Evolutionary conservation across 2,329 filamentous ascomycete genomes (phyloP), one percentile per base, ranked within the genome.

Genomic region (Pseudogymnoascus sp.): DNA sequence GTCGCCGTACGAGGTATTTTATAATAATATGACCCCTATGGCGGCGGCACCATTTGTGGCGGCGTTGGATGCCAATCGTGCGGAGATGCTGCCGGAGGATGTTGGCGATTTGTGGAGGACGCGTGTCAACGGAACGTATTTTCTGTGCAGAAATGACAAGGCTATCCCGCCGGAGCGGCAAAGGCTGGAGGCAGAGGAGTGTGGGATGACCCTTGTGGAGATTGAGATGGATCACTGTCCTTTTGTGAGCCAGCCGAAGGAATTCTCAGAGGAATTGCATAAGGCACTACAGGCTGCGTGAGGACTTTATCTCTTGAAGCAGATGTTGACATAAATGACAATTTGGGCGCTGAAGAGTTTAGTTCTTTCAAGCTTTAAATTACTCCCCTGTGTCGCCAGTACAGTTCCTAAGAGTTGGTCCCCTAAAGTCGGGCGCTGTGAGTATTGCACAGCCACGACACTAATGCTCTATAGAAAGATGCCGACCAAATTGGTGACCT

Each of bases 211-310:
- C 2, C 33, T 42, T 24, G 33, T 61, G 24, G 31, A 61, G 59
- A 33, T 61, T 61, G 59, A 61, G 21, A 61, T 61, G 59, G 59
- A 61, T 61, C 59, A 61, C n/a, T 61, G 59, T 42, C 59, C 59
- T 10, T 61, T 61, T 61, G 59, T 61, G 19, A 61, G 59, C n/a
- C 59, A 61, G 31, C 59, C 33, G 6, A 5, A 24, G 33, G 59
- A 61, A 21, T 61, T 61, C 14, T 19, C 59, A 10, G 59, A 42
- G 33, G 31, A 61, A 61, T 37, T 61, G 26, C 16, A 61, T 37
- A 61, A 61, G 59, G 59, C 14, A 6, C 59, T 61, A 14, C 16
- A 61, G 14, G 29, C 29, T 31, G 29, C 7, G 29, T 8, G 29
- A 31, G 29, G 29, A 31, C 8, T 31, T 31, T 7, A 31, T 31